Evolutionary conservation across 129 eudicot species (phyloP).

Genomic region (Deinandra increscens): DNA sequence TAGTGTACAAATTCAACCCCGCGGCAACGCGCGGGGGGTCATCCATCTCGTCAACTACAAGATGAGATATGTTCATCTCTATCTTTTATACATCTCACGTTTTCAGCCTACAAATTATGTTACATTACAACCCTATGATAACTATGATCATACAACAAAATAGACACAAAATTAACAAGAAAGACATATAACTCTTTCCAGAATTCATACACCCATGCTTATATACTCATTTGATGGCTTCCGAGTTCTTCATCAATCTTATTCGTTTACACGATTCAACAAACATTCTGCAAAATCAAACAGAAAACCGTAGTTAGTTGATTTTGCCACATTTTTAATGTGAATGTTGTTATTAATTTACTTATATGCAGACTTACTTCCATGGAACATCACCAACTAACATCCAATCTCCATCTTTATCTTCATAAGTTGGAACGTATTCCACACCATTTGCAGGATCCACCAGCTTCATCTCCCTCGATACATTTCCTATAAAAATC

Average conservation of each 20-base stretch:
- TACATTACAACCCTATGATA: too few relatives aligned
- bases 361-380: conserved; percentile 50
- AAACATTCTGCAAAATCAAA: conserved; percentile 57
- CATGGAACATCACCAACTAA: conserved; percentile 92
- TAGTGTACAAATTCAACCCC: too few relatives aligned
- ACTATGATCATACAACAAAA: background rate
- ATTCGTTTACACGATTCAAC: conserved; percentile 73
- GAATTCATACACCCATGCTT: conserved; percentile 38
- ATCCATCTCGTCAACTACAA: too few relatives aligned
- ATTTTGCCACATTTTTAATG: background rate
- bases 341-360: background rate
- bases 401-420: conserved; percentile 93
- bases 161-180: background rate
- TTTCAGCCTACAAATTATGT: background rate
- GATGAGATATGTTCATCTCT: too few relatives aligned
- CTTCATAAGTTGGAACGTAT: conserved; percentile 88
- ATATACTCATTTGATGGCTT: conserved; percentile 30
- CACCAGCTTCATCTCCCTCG: conserved; percentile 53
- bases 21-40: too few relatives aligned
- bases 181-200: background rate
- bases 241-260: conserved; percentile 65
- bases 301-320: background rate
- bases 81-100: too few relatives aligned
- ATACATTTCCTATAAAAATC: conserved; percentile 25
- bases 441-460: conserved; percentile 58